Evolutionary conservation across 108 stramenopile genomes (phyloP).

Genomic region (Mediolabrus comicus): DNA sequence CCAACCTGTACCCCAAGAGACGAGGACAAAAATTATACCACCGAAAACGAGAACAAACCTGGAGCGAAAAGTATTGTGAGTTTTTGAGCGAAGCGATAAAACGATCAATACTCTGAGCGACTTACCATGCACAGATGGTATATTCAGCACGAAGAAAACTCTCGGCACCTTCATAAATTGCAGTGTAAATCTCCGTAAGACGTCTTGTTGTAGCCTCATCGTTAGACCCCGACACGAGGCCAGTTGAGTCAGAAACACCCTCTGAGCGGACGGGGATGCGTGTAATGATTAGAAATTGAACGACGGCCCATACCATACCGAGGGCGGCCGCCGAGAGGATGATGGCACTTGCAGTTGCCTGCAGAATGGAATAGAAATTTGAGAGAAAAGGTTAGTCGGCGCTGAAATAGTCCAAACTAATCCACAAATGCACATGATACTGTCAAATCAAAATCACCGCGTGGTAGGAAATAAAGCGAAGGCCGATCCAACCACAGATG

Average conservation of each 20-base stretch:
- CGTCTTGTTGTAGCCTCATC: constrained; percentile 80
- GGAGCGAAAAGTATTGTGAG: too few species aligned
- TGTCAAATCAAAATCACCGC: neutral
- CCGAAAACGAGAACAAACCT: constrained; percentile 86
- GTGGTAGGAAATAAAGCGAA: neutral
- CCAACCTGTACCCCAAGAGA: constrained; percentile 88
- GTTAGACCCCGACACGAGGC: constrained; percentile 51
- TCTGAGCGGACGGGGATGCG: constrained; percentile 74
- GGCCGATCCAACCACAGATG: too few species aligned
- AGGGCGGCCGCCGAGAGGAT: constrained; percentile 74
- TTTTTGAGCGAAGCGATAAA: too few species aligned
- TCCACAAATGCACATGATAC: too few species aligned
- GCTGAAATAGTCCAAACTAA: neutral
- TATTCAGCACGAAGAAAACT: constrained; percentile 95
- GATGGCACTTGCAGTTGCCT: constrained; percentile 68
- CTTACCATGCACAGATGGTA: constrained; percentile 88
- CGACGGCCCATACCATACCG: constrained; percentile 69
- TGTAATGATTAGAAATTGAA: constrained; percentile 79
- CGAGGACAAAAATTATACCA: constrained; percentile 82
- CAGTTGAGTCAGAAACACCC: constrained; percentile 49
- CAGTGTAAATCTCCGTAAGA: constrained; percentile 88
- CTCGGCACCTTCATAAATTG: constrained; percentile 95
- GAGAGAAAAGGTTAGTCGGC: neutral
- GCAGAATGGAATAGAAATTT: neutral
- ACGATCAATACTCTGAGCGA: too few species aligned